Evolutionary conservation across 257 asterid species (phyloP), one percentile per base, ranked within the genome.

Genomic region (Solanum bukasovii): DNA sequence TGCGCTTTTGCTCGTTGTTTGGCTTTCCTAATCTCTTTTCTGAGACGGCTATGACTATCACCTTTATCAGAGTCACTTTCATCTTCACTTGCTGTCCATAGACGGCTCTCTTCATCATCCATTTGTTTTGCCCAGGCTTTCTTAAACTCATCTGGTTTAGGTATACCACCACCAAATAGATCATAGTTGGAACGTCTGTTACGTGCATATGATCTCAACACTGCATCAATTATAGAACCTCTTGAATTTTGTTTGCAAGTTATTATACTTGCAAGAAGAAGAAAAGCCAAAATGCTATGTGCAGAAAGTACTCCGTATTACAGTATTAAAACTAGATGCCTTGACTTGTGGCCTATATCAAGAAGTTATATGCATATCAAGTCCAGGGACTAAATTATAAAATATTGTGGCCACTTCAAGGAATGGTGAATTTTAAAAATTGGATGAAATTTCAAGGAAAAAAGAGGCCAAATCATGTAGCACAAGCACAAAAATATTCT

Each of bases 81-180:
- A 34, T 89, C 94, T 90, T 97, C 98, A 85, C 98, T 95, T 37
- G 92, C 99, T 2, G 98, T 95, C 98, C 98, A 97, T 2, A 97
- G 93, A 89, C 93, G 96, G 88, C 93, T 96, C 90, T 97, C 98
- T 3, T 97, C 99, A n/a, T 96, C 93, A 81, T 93, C 96, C 97
- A 97, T 90, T 84, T 90, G 91, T 86, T 97, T 95, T 13, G 95
- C 98, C 98, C 98, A 97, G 16, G 92, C 94, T 88, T 91, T 91
- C 84, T 94, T 89, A 89, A 97, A 97, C 83, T 96, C 98, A 88
- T 91, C 92, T 9, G 96, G 90, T 34, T 88, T 89, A 7, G 98
- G 98, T 42, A 94, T 90, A 86, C 90, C 94, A 46, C 94, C 95
- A 13, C 96, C 94, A 52, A 95, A 97, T 63, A 94, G 94, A 93